phyloP scores from a whole-genome alignment of 1,284 basidiomycete genomes.

The Phylloporus gajari region DNA sequence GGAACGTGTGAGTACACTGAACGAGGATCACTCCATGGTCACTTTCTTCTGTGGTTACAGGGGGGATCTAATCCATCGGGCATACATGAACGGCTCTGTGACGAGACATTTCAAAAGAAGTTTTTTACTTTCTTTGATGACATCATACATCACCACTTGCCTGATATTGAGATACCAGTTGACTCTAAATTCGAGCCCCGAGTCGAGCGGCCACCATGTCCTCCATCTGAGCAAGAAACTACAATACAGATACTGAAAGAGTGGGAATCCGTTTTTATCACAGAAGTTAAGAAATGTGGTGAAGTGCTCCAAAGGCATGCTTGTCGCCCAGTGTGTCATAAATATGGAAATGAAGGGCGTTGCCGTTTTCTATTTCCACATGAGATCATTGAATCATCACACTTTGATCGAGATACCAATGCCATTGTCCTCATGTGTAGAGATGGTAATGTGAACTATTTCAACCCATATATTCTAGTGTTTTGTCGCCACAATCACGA shows the following conservation, averaged over 20 bases:
- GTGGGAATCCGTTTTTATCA: background rate
- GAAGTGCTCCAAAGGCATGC: constrained; percentile 18
- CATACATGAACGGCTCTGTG: constrained; percentile 1
- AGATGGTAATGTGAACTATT: constrained; percentile 18
- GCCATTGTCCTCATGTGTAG: constrained; percentile 11
- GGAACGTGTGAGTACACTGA: constrained; percentile 26
- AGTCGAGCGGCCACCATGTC: constrained; percentile 1
- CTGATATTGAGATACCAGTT: constrained; percentile 13
- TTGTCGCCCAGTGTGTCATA: constrained; percentile 22
- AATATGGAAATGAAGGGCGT: background rate
- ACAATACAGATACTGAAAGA: background rate
- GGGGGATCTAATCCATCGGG: constrained; percentile 11
- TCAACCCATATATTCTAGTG: constrained; percentile 23
- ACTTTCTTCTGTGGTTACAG: constrained; percentile 27
- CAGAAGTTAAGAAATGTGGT: constrained; percentile 23
- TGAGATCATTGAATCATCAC: constrained; percentile 14
- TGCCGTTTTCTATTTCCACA: constrained; percentile 24
- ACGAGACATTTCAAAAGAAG: constrained; percentile 2
- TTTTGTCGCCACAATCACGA: constrained; percentile 31
- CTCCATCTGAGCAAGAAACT: background rate
- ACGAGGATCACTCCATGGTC: constrained; percentile 19
- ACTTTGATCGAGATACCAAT: constrained; percentile 20
- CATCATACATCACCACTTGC: constrained; percentile 21
- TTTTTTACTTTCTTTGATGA: constrained; percentile 27
- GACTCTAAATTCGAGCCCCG: constrained; percentile 16